Percentiles rank a stretch among this genome's conserved stretches.
Evolutionary conservation across 2,329 filamentous ascomycete species (phyloP).

Genomic region (Penicillium corylophilum): DNA sequence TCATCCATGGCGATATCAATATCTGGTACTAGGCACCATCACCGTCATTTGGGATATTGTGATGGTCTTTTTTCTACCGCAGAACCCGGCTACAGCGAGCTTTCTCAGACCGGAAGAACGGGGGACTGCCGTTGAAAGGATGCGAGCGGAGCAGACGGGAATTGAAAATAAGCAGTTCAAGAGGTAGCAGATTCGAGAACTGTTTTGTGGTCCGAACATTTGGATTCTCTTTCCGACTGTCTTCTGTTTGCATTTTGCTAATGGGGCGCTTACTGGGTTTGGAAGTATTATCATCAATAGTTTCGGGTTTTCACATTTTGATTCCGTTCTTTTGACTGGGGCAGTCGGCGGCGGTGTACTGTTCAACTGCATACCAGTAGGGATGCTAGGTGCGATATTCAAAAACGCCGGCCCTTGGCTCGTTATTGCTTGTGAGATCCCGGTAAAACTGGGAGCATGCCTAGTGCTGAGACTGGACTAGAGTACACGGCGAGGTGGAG

Average conservation of each 20-base stretch:
- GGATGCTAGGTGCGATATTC: background rate
- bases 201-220: conserved; percentile 2
- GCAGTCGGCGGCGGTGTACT: background rate
- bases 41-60: conserved; percentile 1
- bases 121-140: background rate
- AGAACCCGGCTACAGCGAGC: background rate
- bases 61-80: conserved; percentile 1
- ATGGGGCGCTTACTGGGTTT: background rate
- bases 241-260: background rate
- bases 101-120: conserved; percentile 40
- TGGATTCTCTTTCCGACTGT: conserved; percentile 1
- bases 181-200: conserved; percentile 5
- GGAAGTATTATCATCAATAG: background rate
- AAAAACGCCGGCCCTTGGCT: background rate
- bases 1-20: background rate
- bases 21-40: background rate
- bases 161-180: conserved; percentile 11
- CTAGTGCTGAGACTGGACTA: background rate
- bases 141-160: conserved; percentile 45
- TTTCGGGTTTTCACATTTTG: background rate
- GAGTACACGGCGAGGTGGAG: background rate
- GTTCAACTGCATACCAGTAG: background rate
- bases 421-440: background rate
- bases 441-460: background rate
- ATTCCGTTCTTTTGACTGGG: background rate